Evolutionary conservation across 495 filamentous ascomycete genomes (phyloP), one percentile per base, ranked within the genome.

Genomic region (Jackrogersella multiformis): DNA sequence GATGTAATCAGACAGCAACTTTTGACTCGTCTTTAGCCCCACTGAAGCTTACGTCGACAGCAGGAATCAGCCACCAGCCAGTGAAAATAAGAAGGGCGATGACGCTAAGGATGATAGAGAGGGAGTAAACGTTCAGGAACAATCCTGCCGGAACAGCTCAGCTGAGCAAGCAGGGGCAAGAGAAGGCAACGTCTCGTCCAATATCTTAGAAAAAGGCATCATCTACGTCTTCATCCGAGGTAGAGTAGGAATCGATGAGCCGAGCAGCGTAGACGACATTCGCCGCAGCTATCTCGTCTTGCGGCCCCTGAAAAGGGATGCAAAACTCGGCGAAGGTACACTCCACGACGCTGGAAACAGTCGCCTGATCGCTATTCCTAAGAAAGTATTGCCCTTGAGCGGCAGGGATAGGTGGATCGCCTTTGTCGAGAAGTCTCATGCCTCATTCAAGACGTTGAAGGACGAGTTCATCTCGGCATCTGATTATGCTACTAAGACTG

Each of bases 171-270:
- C 20, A 48, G 34, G 70, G 82, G 68, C 82, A 82, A 66, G 88
- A 85, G 70, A 79, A 83, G 56, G 77, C 68, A 60, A 75, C 20
- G 80, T 88, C 5, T 86, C 93, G 0, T 89, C 90, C n/a, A 92
- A 80, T 55, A 87, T 95, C 24, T 81, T 97, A 9, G 94, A 98
- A 71, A 97, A 97, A 68, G 94, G 94, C 2, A 85, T 97, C 66
- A 91, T 98, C 66, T 97, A 97, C 81, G 96, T 97, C 84, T 97
- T 97, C 81, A 89, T 88, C 73, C 89, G 93, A 39, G 86, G 86
- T 8, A 88, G 92, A 21, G 92, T 97, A 53, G 85, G 84, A 56
- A 82, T 91, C 16, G 85, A 92, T 10, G 85, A 92, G 9, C 89
- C 94, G 8, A 82, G 88, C n/a, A 76, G 82, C 59, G 77, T 93